Conservation (phyloP, 2,329 filamentous ascomycete species). For the Xylaria sp. region DNA sequence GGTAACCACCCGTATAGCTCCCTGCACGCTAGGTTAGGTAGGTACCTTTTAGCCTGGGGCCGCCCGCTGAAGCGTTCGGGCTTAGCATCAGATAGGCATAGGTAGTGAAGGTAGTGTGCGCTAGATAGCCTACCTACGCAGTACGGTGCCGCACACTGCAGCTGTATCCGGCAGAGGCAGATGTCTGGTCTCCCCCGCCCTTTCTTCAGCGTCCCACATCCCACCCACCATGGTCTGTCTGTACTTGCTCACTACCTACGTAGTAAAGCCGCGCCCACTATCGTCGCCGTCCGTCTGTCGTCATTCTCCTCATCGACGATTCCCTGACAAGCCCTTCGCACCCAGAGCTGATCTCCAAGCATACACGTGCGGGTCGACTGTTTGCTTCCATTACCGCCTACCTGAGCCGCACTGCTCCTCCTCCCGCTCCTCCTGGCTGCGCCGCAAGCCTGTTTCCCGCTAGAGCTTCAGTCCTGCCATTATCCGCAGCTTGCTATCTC, state of each 20-base stretch:
- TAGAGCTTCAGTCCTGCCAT: constrained; percentile 12
- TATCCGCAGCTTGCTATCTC: constrained; percentile 14
- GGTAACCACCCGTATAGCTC: neutral
- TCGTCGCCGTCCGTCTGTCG: constrained; percentile 32
- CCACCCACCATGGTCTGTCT: no score
- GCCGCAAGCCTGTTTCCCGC: constrained; percentile 17
- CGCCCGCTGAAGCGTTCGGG: neutral
- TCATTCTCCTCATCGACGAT: constrained; percentile 33
- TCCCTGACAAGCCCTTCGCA: constrained; percentile 21
- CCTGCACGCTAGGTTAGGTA: neutral
- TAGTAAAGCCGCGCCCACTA: constrained; percentile 31
- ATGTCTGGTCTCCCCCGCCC: constrained; percentile 30
- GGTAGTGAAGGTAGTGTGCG: neutral
- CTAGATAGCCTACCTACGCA: neutral
- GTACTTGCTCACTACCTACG: neutral
- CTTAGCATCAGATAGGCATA: neutral
- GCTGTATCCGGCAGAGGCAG: constrained; percentile 3
- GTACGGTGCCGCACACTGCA: constrained; percentile 3
- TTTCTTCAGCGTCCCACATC: constrained; percentile 19
- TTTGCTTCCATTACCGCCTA: constrained; percentile 22
- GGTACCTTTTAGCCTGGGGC: neutral
- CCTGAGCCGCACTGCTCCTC: constrained; percentile 7
- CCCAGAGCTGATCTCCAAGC: constrained; percentile 3
- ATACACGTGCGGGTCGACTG: constrained; percentile 9
- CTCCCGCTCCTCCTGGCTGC: constrained; percentile 16